A percentile compares a stretch with the other conserved stretches of the same genome.
These are phyloP conservation scores for Aspergillus hortae DNA, from an alignment of 2,329 filamentous ascomycete genomes.

Conservation along the genomic window DNA sequence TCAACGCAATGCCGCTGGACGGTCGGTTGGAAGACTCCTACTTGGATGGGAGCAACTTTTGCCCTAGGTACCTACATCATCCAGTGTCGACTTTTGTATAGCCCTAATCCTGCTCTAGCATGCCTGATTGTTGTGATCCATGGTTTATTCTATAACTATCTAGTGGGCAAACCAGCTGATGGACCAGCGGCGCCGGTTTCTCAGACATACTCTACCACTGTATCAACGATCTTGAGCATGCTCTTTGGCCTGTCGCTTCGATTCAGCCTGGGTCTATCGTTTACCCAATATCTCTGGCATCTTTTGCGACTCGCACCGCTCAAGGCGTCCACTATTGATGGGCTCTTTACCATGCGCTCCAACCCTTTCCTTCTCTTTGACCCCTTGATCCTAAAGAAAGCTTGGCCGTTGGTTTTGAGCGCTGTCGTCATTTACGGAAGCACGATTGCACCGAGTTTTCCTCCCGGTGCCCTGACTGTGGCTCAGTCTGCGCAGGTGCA, in stretches of 20 bases:
- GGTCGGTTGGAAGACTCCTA: not conserved
- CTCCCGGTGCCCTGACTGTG: not conserved
- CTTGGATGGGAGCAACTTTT: not conserved
- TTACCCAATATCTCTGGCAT: not conserved
- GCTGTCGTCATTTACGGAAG: not conserved
- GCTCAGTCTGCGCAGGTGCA: not conserved
- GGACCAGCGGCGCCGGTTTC: not conserved
- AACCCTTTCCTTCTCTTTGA: not conserved
- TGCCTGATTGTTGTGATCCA: not conserved
- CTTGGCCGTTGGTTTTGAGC: not conserved
- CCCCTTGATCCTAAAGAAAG: not conserved
- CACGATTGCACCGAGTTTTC: not conserved
- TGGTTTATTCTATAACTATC: not conserved
- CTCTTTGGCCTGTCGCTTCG: not conserved
- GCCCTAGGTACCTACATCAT: not conserved
- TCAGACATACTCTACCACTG: not conserved
- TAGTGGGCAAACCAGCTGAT: not conserved
- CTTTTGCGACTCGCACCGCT: not conserved
- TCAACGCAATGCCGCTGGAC: not conserved
- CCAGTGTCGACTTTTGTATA: not conserved
- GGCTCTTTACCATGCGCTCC: not conserved
- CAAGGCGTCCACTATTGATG: not conserved
- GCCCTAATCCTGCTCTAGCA: not conserved
- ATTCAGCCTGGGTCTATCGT: not conserved
- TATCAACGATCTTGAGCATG: not conserved